Conservation (phyloP, 2,329 filamentous ascomycete genomes). For the Aspergillus hortae region DNA sequence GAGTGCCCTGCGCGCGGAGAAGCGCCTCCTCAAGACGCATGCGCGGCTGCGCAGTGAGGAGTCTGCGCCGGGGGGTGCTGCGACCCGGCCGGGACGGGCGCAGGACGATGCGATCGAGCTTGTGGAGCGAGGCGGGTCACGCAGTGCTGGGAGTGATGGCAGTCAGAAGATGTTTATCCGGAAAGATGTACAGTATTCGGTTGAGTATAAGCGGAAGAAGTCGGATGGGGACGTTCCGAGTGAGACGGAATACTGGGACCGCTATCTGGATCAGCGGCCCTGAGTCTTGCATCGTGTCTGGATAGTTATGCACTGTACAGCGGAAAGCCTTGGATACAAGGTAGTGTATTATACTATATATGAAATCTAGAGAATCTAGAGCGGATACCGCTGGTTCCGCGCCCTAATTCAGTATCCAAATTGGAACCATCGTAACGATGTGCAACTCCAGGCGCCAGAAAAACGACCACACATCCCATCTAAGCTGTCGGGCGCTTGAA, state of each 20-base stretch:
- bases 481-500: constrained; percentile 26
- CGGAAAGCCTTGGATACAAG: too few species aligned
- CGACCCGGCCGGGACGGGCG: neutral
- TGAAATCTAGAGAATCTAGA: too few species aligned
- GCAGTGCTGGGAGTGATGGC: constrained; percentile 11
- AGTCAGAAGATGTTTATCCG: constrained; percentile 29
- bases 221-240: constrained; percentile 2
- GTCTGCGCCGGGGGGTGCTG: neutral
- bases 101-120: constrained; percentile 11
- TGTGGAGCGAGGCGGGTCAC: constrained; percentile 3
- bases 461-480: neutral
- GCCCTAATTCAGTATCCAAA: neutral
- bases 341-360: neutral
- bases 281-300: too few species aligned
- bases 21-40: neutral
- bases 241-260: constrained; percentile 12
- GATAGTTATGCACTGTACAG: too few species aligned
- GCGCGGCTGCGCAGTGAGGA: neutral
- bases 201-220: constrained; percentile 21
- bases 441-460: neutral
- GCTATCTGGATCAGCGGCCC: constrained; percentile 1
- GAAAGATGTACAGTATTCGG: constrained; percentile 30
- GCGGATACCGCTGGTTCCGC: too few species aligned
- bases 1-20: neutral
- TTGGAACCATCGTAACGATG: neutral